phyloP scores from a whole-genome alignment of 164 flowering plant genomes.

The Akebia trifoliata region DNA sequence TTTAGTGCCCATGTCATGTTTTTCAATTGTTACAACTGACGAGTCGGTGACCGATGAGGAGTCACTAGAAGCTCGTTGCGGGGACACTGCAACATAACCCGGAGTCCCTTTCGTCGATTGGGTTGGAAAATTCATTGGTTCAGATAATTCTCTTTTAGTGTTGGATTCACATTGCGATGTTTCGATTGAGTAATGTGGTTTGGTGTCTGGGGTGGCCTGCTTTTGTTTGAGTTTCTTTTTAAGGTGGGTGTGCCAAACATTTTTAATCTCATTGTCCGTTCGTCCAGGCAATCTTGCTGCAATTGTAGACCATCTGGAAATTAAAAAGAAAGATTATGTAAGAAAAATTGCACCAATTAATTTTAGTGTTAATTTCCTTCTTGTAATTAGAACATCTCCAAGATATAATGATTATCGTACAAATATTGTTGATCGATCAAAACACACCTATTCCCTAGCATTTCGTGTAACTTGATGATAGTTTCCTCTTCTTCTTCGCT shows the following conservation, averaged over 20 bases:
- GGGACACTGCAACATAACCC: slow-evolving; percentile 14
- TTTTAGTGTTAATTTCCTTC: not conserved
- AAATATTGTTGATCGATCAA: not conserved
- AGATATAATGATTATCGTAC: too few relatives aligned
- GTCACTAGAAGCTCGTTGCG: slow-evolving; percentile 33
- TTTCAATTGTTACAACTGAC: not conserved
- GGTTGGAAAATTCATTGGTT: not conserved
- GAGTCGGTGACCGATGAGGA: slow-evolving; percentile 20
- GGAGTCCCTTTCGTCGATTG: not conserved
- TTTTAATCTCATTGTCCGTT: slow-evolving; percentile 36
- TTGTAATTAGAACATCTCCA: too few relatives aligned
- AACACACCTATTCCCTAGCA: slow-evolving; percentile 32
- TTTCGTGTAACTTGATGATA: slow-evolving; percentile 31
- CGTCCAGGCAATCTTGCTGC: slow-evolving; percentile 34
- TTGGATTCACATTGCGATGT: slow-evolving; percentile 2
- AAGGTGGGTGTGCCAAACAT: slow-evolving; percentile 38
- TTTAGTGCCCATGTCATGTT: slow-evolving; percentile 11
- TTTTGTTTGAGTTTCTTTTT: slow-evolving; percentile 25
- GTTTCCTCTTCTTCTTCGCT: slow-evolving; percentile 31
- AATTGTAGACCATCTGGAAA: slow-evolving; percentile 33
- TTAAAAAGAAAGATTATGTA: slow-evolving; percentile 2
- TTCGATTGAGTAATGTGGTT: not conserved
- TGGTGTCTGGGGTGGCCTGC: slow-evolving; percentile 12
- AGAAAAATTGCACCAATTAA: slow-evolving; percentile 12
- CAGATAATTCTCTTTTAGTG: not conserved